A percentile compares a stretch with the other conserved stretches of the same genome.
These are phyloP conservation scores for Gryganskiella cystojenkinii DNA, from an alignment of 192 early-diverging fungal genomes.

Conservation along the genomic window DNA sequence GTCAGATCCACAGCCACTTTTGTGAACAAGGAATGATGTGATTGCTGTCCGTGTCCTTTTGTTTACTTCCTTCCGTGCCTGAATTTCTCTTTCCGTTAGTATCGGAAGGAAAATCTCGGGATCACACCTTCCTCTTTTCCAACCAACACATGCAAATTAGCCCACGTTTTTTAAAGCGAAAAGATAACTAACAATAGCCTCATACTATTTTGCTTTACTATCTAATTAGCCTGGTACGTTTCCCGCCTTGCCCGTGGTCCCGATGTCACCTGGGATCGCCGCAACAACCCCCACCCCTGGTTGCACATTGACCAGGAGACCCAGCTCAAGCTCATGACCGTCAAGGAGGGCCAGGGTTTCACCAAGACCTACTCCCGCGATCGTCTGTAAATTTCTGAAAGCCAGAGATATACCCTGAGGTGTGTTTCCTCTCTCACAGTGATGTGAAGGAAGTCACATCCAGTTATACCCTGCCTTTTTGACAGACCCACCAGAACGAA, in stretches of 20 bases:
- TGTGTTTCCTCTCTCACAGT: no score
- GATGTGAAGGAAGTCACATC: no score
- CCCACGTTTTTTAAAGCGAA: no score
- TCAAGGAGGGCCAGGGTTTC: constrained; percentile 67
- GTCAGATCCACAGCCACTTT: not conserved
- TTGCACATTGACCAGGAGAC: constrained; percentile 67
- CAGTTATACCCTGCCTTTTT: no score
- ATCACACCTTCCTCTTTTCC: not conserved
- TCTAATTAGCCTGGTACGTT: constrained; percentile 56
- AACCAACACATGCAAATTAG: not conserved
- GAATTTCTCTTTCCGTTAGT: not conserved
- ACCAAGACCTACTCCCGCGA: constrained; percentile 66
- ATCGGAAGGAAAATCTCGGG: not conserved
- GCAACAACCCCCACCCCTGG: constrained; percentile 65
- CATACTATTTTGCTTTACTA: not conserved
- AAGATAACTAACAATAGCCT: not conserved
- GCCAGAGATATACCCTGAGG: no score
- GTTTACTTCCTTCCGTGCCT: constrained; percentile 9
- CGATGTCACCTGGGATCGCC: constrained; percentile 70
- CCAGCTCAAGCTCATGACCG: constrained; percentile 67
- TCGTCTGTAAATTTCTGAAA: constrained; percentile 50
- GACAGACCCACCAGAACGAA: no score
- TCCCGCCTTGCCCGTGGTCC: constrained; percentile 67
- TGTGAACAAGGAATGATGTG: not conserved
- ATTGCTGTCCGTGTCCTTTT: no score